A percentile compares a stretch with the other conserved stretches of the same genome.
phyloP scores from a whole-genome alignment of 1,284 basidiomycete species.

The Cutaneotrichosporon spelunceum region DNA sequence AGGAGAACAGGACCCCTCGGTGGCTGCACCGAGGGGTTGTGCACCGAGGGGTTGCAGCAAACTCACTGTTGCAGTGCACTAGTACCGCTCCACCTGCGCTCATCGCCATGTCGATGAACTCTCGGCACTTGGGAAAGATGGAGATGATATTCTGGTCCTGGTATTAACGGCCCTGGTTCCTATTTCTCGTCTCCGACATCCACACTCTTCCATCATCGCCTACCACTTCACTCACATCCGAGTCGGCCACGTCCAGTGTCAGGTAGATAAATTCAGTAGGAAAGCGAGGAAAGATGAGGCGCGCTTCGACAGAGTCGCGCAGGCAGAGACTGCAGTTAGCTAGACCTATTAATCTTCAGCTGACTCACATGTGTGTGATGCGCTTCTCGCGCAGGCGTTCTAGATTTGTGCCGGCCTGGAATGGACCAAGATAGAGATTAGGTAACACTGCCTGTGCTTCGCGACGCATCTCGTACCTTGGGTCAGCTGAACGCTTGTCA shows the following conservation, averaged over 20 bases:
- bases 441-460: conserved; percentile 90
- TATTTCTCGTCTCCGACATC: neutral
- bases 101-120: conserved; percentile 75
- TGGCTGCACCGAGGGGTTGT: too few species aligned
- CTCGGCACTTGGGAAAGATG: conserved; percentile 62
- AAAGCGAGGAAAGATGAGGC: conserved; percentile 80
- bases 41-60: neutral
- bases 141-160: conserved; percentile 80
- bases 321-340: conserved; percentile 67
- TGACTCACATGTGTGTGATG: conserved; percentile 80
- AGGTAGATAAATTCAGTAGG: conserved; percentile 74
- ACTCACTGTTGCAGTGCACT: conserved; percentile 83
- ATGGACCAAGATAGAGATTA: conserved; percentile 77
- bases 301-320: conserved; percentile 78
- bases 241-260: conserved; percentile 82
- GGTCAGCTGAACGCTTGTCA: conserved; percentile 2
- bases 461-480: conserved; percentile 88
- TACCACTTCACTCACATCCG: conserved; percentile 55
- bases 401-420: conserved; percentile 77
- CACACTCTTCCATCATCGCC: neutral
- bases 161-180: neutral
- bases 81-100: conserved; percentile 68
- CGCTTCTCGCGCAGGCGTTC: conserved; percentile 62
- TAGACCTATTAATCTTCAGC: neutral
- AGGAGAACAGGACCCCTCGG: neutral